A percentile compares a stretch with the other conserved stretches of the same genome.
Conservation (phyloP, 805 yeast genomes). For the Millerozyma miso region DNA sequence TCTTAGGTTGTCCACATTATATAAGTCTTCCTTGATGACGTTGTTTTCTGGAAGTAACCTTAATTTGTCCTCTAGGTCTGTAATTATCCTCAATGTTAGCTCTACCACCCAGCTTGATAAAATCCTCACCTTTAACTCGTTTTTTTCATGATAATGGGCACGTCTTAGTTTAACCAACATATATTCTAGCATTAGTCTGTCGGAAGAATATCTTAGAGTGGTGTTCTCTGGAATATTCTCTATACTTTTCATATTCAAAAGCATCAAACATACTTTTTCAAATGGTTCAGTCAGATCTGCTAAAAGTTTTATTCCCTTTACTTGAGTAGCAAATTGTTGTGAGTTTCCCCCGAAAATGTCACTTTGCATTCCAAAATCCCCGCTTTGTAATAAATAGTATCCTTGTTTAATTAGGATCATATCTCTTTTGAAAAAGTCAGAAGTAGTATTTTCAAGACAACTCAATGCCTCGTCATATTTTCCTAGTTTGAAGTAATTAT, state of each 20-base stretch:
- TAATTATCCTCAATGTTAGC: constrained; percentile 45
- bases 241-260: constrained; percentile 17
- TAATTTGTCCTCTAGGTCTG: constrained; percentile 34
- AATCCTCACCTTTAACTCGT: constrained; percentile 35
- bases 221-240: not conserved
- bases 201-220: constrained; percentile 9
- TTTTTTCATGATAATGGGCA: constrained; percentile 21
- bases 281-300: constrained; percentile 65
- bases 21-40: constrained; percentile 1
- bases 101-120: constrained; percentile 67
- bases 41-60: not conserved
- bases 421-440: constrained; percentile 19
- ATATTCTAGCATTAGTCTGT: constrained; percentile 30
- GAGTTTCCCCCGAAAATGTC: constrained; percentile 11
- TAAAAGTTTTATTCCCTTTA: constrained; percentile 42
- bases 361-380: constrained; percentile 29
- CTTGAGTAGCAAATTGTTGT: constrained; percentile 20
- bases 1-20: not conserved
- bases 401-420: constrained; percentile 35
- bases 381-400: constrained; percentile 29
- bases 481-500: constrained; percentile 33
- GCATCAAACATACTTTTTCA: constrained; percentile 61
- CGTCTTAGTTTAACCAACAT: constrained; percentile 25
- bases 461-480: constrained; percentile 64
- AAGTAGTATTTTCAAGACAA: constrained; percentile 16